These are phyloP conservation scores for Exophiala sp. DNA, from an alignment of 2,329 filamentous ascomycete genomes.

Conservation along the genomic window DNA sequence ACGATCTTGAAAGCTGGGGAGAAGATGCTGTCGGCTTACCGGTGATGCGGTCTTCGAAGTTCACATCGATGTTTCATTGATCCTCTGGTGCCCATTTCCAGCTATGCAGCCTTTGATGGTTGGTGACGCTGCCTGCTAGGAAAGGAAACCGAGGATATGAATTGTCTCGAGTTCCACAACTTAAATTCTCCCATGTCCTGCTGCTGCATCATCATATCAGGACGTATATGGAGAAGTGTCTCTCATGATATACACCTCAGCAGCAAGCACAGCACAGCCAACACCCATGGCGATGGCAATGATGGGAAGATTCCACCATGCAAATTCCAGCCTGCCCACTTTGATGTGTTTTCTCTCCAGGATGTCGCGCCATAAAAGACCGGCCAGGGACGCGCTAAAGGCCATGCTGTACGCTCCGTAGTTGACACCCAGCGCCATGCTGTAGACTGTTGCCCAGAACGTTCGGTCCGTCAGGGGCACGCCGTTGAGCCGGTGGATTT, in stretches of 20 bases:
- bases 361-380: slow-evolving; percentile 67
- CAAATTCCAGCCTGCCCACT: slow-evolving; percentile 60
- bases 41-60: too few species aligned
- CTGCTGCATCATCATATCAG: background rate
- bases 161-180: background rate
- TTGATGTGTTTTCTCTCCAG: slow-evolving; percentile 61
- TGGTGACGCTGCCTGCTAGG: too few species aligned
- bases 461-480: slow-evolving; percentile 56
- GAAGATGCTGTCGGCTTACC: too few species aligned
- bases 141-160: too few species aligned
- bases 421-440: slow-evolving; percentile 69
- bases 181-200: background rate
- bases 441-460: slow-evolving; percentile 38
- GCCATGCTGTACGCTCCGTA: slow-evolving; percentile 68
- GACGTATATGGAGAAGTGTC: slow-evolving; percentile 35
- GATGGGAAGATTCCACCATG: slow-evolving; percentile 40
- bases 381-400: slow-evolving; percentile 66
- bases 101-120: too few species aligned
- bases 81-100: too few species aligned
- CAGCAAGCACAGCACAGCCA: slow-evolving; percentile 56
- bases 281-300: slow-evolving; percentile 57
- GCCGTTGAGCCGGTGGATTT: slow-evolving; percentile 48
- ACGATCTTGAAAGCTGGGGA: too few species aligned
- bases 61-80: too few species aligned
- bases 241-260: slow-evolving; percentile 57